phyloP scores from a whole-genome alignment of 257 asterid genomes.

The Lycium ferocissimum region DNA sequence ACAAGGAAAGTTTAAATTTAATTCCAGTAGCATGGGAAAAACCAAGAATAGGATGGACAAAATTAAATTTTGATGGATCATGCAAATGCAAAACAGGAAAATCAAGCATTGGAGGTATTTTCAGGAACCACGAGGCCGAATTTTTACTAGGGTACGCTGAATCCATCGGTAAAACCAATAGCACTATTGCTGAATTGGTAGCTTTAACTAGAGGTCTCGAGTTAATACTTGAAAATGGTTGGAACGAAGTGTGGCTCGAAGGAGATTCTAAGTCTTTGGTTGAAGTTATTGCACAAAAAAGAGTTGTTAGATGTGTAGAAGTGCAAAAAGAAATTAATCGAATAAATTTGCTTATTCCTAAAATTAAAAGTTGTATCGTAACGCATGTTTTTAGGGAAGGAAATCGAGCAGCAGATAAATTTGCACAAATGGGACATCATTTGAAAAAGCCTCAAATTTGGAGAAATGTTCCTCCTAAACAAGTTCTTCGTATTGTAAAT shows the following conservation, averaged over 20 bases:
- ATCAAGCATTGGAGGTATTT: constrained; percentile 73
- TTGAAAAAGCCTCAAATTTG: constrained; percentile 65
- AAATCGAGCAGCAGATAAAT: constrained; percentile 72
- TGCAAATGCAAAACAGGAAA: constrained; percentile 70
- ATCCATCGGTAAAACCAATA: constrained; percentile 60
- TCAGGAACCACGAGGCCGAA: constrained; percentile 68
- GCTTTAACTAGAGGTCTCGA: constrained; percentile 80
- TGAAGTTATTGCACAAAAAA: constrained; percentile 52
- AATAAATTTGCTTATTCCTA: constrained; percentile 56
- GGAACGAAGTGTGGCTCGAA: constrained; percentile 71
- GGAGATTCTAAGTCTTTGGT: constrained; percentile 73
- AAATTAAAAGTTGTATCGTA: constrained; percentile 47
- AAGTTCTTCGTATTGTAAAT: constrained; percentile 51
- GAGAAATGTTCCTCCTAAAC: constrained; percentile 56
- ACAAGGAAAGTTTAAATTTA: constrained; percentile 43
- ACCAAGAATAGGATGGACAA: constrained; percentile 73
- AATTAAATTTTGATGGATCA: constrained; percentile 80
- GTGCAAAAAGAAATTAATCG: constrained; percentile 49
- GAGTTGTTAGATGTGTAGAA: constrained; percentile 47
- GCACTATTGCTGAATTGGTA: constrained; percentile 67
- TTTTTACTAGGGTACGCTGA: constrained; percentile 76
- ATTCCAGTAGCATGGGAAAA: constrained; percentile 60
- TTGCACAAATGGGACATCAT: constrained; percentile 73
- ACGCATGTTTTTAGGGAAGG: constrained; percentile 76
- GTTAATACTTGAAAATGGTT: constrained; percentile 65